Conservation (phyloP, 441 rosid species). For the Hura crepitans region DNA sequence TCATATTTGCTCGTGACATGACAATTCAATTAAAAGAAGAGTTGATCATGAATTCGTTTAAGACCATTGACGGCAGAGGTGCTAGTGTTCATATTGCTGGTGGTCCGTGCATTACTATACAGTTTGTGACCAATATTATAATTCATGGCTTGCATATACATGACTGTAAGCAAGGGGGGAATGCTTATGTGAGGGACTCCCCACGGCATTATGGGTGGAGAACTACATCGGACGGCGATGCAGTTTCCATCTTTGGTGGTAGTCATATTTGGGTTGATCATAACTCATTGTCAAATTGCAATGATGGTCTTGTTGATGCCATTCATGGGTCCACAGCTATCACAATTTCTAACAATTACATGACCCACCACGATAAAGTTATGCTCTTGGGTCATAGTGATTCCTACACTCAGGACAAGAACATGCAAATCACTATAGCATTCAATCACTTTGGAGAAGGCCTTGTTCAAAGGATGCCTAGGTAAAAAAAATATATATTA, state of each 20-base stretch:
- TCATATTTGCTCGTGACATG: constrained; percentile 79
- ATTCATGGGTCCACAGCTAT: constrained; percentile 78
- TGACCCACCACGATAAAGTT: constrained; percentile 94
- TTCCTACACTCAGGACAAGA: constrained; percentile 64
- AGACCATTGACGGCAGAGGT: constrained; percentile 84
- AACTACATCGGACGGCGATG: constrained; percentile 87
- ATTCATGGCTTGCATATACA: constrained; percentile 83
- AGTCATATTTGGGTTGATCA: constrained; percentile 95
- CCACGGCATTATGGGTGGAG: constrained; percentile 76
- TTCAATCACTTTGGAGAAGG: constrained; percentile 96
- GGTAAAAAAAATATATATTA: constrained; percentile 34
- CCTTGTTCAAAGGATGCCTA: constrained; percentile 90
- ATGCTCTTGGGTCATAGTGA: constrained; percentile 90
- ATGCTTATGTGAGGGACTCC: constrained; percentile 66
- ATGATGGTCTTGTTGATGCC: constrained; percentile 79
- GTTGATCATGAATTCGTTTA: constrained; percentile 83
- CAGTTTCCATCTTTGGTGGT: constrained; percentile 84
- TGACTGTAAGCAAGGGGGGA: constrained; percentile 89
- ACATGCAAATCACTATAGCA: constrained; percentile 91
- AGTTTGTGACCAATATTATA: constrained; percentile 75
- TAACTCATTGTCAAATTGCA: constrained; percentile 67
- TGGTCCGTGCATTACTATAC: constrained; percentile 88
- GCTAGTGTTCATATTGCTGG: constrained; percentile 83
- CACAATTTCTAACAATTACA: constrained; percentile 76
- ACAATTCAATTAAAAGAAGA: constrained; percentile 79